A percentile compares a stretch with the other conserved stretches of the same genome.
Evolutionary conservation across 2,329 filamentous ascomycete genomes (phyloP).

Genomic region (Alternaria infectoria): DNA sequence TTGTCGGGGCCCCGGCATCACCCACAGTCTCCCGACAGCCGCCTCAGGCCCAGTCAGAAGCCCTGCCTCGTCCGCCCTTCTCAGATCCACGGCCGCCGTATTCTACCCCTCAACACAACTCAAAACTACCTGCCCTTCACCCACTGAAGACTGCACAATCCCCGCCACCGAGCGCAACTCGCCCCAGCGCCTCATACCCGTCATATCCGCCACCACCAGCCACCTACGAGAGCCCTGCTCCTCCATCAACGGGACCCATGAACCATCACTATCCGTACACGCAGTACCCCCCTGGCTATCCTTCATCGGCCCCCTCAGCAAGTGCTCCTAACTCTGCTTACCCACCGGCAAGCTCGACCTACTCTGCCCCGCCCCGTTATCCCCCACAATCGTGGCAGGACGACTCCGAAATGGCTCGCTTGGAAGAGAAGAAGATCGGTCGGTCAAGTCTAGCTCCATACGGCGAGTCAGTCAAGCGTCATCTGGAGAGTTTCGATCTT

Average conservation of each 20-base stretch:
- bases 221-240: slow-evolving; percentile 44
- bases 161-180: slow-evolving; percentile 33
- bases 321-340: slow-evolving; percentile 48
- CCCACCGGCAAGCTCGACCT: slow-evolving; percentile 49
- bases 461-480: slow-evolving; percentile 64
- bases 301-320: slow-evolving; percentile 46
- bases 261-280: slow-evolving; percentile 50
- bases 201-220: slow-evolving; percentile 43
- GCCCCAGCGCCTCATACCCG: slow-evolving; percentile 34
- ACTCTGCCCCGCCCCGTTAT: slow-evolving; percentile 49
- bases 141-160: slow-evolving; percentile 47
- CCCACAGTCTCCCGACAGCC: slow-evolving; percentile 41
- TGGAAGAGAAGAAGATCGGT: slow-evolving; percentile 48
- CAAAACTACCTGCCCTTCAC: slow-evolving; percentile 47
- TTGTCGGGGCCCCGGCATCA: slow-evolving; percentile 33
- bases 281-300: slow-evolving; percentile 51
- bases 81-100: slow-evolving; percentile 37
- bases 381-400: slow-evolving; percentile 49
- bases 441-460: slow-evolving; percentile 44
- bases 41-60: slow-evolving; percentile 37
- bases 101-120: slow-evolving; percentile 36
- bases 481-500: slow-evolving; percentile 68
- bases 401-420: slow-evolving; percentile 33
- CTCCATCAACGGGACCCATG: slow-evolving; percentile 47
- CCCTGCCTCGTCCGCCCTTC: slow-evolving; percentile 36